These are phyloP conservation scores for Penicillium arizonense DNA, from an alignment of 495 filamentous ascomycete species.

Conservation along the genomic window DNA sequence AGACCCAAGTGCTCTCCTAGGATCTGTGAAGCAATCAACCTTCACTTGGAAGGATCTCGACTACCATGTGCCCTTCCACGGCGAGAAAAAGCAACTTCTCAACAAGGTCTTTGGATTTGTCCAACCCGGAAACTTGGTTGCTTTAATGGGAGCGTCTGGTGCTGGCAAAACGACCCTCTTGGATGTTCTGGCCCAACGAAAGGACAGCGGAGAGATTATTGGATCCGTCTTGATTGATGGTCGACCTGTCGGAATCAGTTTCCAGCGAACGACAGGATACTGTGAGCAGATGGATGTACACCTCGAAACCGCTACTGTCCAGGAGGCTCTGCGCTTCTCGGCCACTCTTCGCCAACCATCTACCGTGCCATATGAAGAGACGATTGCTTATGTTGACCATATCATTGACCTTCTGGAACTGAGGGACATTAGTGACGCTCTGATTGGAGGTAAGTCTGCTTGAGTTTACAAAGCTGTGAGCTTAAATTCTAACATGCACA, in stretches of 20 bases:
- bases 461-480: not conserved
- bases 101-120: slow-evolving; percentile 77
- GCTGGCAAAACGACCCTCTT: slow-evolving; percentile 79
- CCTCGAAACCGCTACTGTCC: slow-evolving; percentile 50
- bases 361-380: slow-evolving; percentile 37
- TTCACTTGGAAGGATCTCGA: slow-evolving; percentile 64
- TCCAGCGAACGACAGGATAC: slow-evolving; percentile 69
- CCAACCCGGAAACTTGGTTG: slow-evolving; percentile 74
- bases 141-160: slow-evolving; percentile 78
- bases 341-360: slow-evolving; percentile 46
- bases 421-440: slow-evolving; percentile 44
- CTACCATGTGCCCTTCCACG: slow-evolving; percentile 59
- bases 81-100: slow-evolving; percentile 56
- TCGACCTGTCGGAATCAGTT: slow-evolving; percentile 42
- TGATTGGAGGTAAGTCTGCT: slow-evolving; percentile 58
- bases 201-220: slow-evolving; percentile 46
- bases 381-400: slow-evolving; percentile 49
- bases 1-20: slow-evolving; percentile 19
- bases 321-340: slow-evolving; percentile 49
- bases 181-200: slow-evolving; percentile 48
- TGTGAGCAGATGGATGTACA: slow-evolving; percentile 84
- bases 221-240: slow-evolving; percentile 50
- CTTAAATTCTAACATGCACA: slow-evolving; percentile 3
- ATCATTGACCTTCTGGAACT: slow-evolving; percentile 51
- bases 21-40: slow-evolving; percentile 32